Percentiles rank a stretch among this genome's conserved stretches.
These are phyloP conservation scores for Russula emetica DNA, from an alignment of 768 basidiomycete genomes.

Conservation along the genomic window DNA sequence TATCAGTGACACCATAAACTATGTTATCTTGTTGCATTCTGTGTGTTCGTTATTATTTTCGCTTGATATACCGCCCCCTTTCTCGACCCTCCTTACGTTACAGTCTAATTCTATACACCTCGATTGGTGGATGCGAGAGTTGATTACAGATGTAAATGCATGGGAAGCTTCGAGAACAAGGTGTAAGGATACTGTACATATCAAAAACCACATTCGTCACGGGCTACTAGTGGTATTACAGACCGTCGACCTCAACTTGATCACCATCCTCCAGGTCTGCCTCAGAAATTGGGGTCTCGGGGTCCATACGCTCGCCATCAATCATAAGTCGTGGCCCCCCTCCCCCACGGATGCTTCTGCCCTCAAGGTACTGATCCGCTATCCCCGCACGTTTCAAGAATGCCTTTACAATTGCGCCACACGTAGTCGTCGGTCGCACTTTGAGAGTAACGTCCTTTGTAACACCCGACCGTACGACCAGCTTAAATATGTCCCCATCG, in stretches of 20 bases:
- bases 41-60: slow-evolving; percentile 4
- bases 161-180: background rate
- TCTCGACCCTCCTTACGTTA: slow-evolving; percentile 2
- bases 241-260: slow-evolving; percentile 54
- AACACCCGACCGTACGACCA: slow-evolving; percentile 58
- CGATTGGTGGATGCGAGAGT: background rate
- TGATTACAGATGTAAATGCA: background rate
- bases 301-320: slow-evolving; percentile 69
- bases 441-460: slow-evolving; percentile 56
- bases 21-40: slow-evolving; percentile 4
- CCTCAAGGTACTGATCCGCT: slow-evolving; percentile 47
- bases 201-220: background rate
- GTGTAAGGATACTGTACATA: background rate
- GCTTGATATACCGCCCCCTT: slow-evolving; percentile 1
- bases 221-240: background rate
- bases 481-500: slow-evolving; percentile 50
- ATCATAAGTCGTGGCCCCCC: slow-evolving; percentile 49
- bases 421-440: slow-evolving; percentile 71
- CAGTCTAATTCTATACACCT: slow-evolving; percentile 11
- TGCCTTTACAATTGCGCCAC: slow-evolving; percentile 68
- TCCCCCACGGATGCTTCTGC: slow-evolving; percentile 33
- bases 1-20: slow-evolving; percentile 37
- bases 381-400: slow-evolving; percentile 68
- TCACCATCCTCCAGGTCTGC: slow-evolving; percentile 78
- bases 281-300: slow-evolving; percentile 55